Conservation (phyloP, 75 land plant genomes). For the Pinus taeda region DNA sequence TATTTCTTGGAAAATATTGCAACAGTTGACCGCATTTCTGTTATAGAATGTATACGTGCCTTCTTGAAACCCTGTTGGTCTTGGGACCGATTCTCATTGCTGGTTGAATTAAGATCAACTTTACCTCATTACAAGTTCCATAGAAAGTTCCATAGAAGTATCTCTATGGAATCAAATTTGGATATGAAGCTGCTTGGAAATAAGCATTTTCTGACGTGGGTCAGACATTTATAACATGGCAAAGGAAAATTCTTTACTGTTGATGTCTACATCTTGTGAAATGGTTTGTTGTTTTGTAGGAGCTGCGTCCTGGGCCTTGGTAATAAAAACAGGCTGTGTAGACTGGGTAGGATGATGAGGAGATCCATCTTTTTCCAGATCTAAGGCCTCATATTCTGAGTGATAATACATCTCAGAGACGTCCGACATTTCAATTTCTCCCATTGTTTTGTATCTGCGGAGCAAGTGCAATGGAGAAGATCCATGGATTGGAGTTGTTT, state of each 20-base stretch:
- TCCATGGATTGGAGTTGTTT: slow-evolving; percentile 2
- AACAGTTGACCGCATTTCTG: no score
- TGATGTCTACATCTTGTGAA: background rate
- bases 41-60: no score
- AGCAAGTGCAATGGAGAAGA: background rate
- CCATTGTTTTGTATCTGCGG: slow-evolving; percentile 7
- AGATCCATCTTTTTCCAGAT: background rate
- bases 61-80: no score
- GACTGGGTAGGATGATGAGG: background rate
- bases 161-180: no score
- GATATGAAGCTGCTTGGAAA: no score
- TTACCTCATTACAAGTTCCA: no score
- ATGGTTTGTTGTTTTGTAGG: background rate
- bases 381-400: background rate
- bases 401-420: background rate
- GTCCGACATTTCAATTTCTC: slow-evolving; percentile 4
- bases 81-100: no score
- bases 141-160: no score
- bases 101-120: no score
- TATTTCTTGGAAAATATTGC: no score
- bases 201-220: background rate
- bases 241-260: slow-evolving; percentile 4
- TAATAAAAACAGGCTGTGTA: background rate
- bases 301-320: background rate
- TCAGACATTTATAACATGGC: background rate